Conservation (phyloP, 441 rosid species). For the Caryocar brasiliense region DNA sequence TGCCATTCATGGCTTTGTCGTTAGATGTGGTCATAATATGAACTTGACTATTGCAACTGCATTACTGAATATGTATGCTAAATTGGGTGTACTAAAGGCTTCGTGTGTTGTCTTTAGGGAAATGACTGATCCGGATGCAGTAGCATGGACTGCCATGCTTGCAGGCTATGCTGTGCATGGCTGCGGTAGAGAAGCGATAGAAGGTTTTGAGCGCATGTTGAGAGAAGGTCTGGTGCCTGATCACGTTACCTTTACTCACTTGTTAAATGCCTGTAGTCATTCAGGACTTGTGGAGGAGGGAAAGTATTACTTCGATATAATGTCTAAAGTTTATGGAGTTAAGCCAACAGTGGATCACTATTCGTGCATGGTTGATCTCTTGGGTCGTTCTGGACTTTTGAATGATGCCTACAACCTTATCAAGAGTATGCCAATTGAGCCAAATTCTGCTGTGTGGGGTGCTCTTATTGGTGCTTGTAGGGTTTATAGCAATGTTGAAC, state of each 20-base stretch:
- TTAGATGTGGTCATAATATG: conserved; percentile 16
- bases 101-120: conserved; percentile 23
- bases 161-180: conserved; percentile 49
- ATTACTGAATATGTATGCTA: conserved; percentile 31
- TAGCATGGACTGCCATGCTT: conserved; percentile 61
- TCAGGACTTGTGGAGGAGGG: conserved; percentile 46
- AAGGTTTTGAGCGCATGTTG: conserved; percentile 37
- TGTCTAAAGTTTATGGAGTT: conserved; percentile 28
- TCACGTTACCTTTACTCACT: conserved; percentile 52
- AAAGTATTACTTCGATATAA: conserved; percentile 28
- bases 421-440: conserved; percentile 37
- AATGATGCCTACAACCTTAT: conserved; percentile 32
- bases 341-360: conserved; percentile 37
- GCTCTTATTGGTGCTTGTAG: conserved; percentile 52
- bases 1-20: conserved; percentile 27
- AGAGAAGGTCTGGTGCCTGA: conserved; percentile 29
- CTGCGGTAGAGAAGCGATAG: conserved; percentile 33
- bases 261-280: conserved; percentile 49
- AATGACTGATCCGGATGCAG: conserved; percentile 29
- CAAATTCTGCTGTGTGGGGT: conserved; percentile 46
- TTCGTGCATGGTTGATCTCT: conserved; percentile 47
- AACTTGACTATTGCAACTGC: conserved; percentile 24
- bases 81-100: conserved; percentile 36
- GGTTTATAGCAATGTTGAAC: conserved; percentile 22
- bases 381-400: conserved; percentile 41